Evolutionary conservation across 768 basidiomycete genomes (phyloP), one percentile per base, ranked within the genome.

Genomic region (Symmetrospora coprosmae): DNA sequence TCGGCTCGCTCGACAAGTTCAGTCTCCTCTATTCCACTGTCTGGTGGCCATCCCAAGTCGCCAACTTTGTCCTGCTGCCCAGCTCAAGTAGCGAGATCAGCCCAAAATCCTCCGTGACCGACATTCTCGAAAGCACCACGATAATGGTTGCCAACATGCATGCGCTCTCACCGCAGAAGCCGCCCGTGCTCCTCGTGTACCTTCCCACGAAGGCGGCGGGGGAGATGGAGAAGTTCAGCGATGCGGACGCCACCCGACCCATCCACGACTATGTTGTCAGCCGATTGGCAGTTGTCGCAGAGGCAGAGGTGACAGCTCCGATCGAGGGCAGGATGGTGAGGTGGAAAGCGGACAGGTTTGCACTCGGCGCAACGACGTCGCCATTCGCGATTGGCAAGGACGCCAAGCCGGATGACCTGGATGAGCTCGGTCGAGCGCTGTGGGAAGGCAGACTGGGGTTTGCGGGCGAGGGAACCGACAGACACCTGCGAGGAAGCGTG

Each of bases 101-200:
- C 31, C 19, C 30, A 16, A 45, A 4, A 17, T 21, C 55, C 2
- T 6, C 55, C 2, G 16, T 38, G 4, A 3, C 31, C 6, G 55
- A 58, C 30, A 25, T 58, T n/a, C 55, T 58, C 16, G 43, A 43
- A 27, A 6, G 41, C 8, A 11, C 25, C 4, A 31, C 55, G 41
- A 58, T 58, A 39, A 58, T 58, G 55, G 41, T 47, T 21, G 55
- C 55, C 4, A 58, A 58, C 31, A 58, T 58, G 55, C 55, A 58
- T 21, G 55, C 55, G 3, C 25, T 58, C 8, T 31, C 55, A 19
- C 16, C 28, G 9, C 28, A 31, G 34, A 43, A 58, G 11, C 55
- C 55, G n/a, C 28, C 39, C 2, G 23, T 58, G 2, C 27, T 58
- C 5, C 55, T 58, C 25, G 31, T 58, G 8, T 58, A 58, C 55